Evolutionary conservation across 148 eudicot species (phyloP), one percentile per base, ranked within the genome.

Genomic region (Rhododendron ovatum): DNA sequence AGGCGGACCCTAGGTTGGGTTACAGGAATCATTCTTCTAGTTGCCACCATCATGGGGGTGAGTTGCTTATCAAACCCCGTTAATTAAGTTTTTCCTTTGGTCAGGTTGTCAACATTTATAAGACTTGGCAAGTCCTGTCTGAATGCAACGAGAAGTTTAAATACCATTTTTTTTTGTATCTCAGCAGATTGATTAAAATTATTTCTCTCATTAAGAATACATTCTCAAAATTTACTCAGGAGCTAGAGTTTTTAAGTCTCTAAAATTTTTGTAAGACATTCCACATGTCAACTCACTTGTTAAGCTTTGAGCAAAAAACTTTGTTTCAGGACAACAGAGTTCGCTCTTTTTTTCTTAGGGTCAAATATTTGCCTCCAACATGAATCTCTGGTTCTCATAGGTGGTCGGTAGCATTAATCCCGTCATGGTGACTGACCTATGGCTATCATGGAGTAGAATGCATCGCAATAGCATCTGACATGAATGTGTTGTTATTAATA

Each of bases 11-110:
- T 97, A 86, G 98, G 98, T 53, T 97, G 98, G 98, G 82, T 89
- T 47, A 95, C 98, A 39, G 98, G 98, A 89, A 89, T 93, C 84
- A 84, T 97, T 84, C 95, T 95, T 67, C 81, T 97, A 86, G 91
- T 97, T 88, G 91, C 98, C 87, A 92, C 96, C 85, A 86, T 93
- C 39, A 84, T 95, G 61, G 99, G 98, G 95, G 99, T 97, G 85
- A 95, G 93, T 80, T 82, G 22, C 84, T 81, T 24, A 41, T 59
- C 83, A 63, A 63, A 82, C 3, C 37, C 26, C 5, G 24, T 81
- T 39, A 81, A 13, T 22, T 61, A 10, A 20, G 33, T 39, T 82
- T 82, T 41, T 61, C 51, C 84, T 82, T n/a, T 2, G 5, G 63
- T 82, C n/a, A n/a, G n/a, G n/a, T n/a, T n/a, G n/a, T n/a, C n/a